Conservation (phyloP, 345 rosid genomes). For the Lumnitzera racemosa region DNA sequence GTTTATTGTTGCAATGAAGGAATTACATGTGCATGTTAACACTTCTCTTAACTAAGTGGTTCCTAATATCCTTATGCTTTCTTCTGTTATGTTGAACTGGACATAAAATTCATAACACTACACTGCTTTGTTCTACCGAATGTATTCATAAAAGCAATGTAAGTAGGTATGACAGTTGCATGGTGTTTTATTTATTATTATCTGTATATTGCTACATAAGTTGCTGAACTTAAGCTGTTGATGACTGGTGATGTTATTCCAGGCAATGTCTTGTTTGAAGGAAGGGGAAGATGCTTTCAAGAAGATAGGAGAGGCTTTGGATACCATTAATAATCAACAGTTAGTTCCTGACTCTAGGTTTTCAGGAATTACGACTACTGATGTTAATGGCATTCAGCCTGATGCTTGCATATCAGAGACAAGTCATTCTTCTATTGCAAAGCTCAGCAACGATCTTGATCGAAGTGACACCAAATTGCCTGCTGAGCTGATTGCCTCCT, state of each 20-base stretch:
- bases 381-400: slow-evolving; percentile 27
- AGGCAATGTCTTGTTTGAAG: slow-evolving; percentile 67
- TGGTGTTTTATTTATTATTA: no score
- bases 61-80: no score
- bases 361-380: slow-evolving; percentile 25
- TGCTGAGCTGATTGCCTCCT: slow-evolving; percentile 69
- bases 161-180: no score
- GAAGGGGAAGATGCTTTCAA: slow-evolving; percentile 70
- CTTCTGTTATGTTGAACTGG: no score
- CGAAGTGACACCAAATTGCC: slow-evolving; percentile 49
- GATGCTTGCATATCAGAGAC: slow-evolving; percentile 29
- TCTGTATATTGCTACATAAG: no score
- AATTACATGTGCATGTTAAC: no score
- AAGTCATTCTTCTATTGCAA: slow-evolving; percentile 13
- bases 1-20: no score
- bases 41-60: no score
- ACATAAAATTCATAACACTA: no score
- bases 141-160: no score
- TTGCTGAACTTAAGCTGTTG: no score
- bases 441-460: slow-evolving; percentile 30
- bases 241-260: slow-evolving; percentile 14
- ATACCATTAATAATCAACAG: slow-evolving; percentile 40
- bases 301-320: slow-evolving; percentile 62
- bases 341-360: slow-evolving; percentile 26
- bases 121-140: no score